Conservation (phyloP, 176 grass and related monocot species). For the bread wheat (Triticum aestivum) region DNA sequence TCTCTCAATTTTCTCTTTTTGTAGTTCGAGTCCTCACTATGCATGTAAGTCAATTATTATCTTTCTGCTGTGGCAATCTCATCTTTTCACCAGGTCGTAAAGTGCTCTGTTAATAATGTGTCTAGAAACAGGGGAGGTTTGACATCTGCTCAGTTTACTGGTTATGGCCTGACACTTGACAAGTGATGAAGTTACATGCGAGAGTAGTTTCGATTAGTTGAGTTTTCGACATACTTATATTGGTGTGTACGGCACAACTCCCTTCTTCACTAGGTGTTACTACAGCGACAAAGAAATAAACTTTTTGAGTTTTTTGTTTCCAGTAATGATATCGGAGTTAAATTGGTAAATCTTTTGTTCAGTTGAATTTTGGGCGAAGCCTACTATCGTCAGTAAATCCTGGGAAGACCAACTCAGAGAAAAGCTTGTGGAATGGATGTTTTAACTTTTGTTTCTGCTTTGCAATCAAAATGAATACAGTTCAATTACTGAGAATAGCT, state of each 20-base stretch:
- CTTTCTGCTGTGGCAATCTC: background rate
- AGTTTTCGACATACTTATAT: background rate
- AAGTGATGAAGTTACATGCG: background rate
- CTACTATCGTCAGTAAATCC: background rate
- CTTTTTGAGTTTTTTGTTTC: background rate
- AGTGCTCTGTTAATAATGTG: background rate
- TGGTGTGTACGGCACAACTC: background rate
- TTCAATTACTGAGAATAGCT: slow-evolving; percentile 15
- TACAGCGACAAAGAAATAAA: background rate
- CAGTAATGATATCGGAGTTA: background rate
- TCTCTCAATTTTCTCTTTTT: background rate
- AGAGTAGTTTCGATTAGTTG: background rate
- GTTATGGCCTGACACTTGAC: background rate
- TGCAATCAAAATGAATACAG: background rate
- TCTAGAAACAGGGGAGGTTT: background rate
- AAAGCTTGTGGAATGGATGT: background rate
- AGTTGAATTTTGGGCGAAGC: slow-evolving; percentile 12
- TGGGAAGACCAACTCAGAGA: slow-evolving; percentile 1
- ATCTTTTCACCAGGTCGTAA: background rate
- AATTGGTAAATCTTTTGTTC: slow-evolving; percentile 4
- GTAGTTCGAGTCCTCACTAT: background rate
- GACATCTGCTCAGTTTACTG: background rate
- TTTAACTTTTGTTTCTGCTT: background rate
- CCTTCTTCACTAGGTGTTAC: background rate
- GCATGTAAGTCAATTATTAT: background rate